Evolutionary conservation across 1,284 basidiomycete species (phyloP).

Genomic region (Pascua sp.): DNA sequence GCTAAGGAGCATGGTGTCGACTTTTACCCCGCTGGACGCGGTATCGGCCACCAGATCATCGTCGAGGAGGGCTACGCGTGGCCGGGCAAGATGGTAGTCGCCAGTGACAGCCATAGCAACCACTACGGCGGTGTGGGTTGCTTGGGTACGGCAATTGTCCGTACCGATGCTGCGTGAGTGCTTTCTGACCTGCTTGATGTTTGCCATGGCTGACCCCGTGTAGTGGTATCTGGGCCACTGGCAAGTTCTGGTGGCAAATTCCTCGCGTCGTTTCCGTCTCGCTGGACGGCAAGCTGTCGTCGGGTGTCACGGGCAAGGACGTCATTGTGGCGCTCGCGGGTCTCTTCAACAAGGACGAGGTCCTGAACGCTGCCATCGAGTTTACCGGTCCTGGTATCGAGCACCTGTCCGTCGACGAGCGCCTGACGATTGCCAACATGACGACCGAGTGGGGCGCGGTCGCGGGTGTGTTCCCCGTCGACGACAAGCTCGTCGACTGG

Average conservation of each 20-base stretch:
- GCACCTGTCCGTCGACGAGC: conserved; percentile 79
- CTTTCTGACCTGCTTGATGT: not conserved
- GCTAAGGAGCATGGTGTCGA: conserved; percentile 82
- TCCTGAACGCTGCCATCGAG: conserved; percentile 96
- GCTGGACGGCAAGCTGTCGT: conserved; percentile 72
- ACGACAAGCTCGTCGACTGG: conserved; percentile 78
- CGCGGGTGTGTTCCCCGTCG: conserved; percentile 91
- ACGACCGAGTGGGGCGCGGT: conserved; percentile 99
- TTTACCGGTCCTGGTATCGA: conserved; percentile 91
- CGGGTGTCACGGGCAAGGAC: conserved; percentile 96
- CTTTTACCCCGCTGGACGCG: conserved; percentile 95
- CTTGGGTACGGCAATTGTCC: conserved; percentile 92
- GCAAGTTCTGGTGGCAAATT: conserved; percentile 99
- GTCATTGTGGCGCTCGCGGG: conserved; percentile 97
- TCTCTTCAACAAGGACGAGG: conserved; percentile 94
- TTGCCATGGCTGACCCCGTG: not conserved
- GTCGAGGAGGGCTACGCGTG: conserved; percentile 96
- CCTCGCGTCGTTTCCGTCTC: conserved; percentile 95
- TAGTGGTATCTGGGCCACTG: conserved; percentile 91
- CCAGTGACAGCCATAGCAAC: conserved; percentile 95
- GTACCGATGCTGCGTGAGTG: conserved; percentile 57
- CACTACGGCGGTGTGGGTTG: conserved; percentile 95
- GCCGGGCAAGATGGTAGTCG: conserved; percentile 86
- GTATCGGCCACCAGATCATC: conserved; percentile 95
- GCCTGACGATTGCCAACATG: conserved; percentile 96